Evolutionary conservation across 2,329 filamentous ascomycete genomes (phyloP).

Genomic region (Trichoderma gracile): DNA sequence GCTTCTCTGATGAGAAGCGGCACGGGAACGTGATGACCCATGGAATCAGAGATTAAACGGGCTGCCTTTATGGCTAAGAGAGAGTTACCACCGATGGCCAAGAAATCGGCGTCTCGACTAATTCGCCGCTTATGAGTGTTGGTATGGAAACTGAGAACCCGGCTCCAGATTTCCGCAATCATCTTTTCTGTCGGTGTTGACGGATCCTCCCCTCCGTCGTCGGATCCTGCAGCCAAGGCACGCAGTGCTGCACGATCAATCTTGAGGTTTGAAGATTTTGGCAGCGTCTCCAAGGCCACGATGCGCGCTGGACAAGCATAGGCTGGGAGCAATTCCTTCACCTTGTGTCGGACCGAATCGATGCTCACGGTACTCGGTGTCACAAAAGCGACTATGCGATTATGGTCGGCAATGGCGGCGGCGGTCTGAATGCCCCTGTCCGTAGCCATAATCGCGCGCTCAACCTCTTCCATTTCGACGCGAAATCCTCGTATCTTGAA

Average conservation of each 20-base stretch:
- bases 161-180: background rate
- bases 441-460: background rate
- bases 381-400: background rate
- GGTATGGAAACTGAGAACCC: background rate
- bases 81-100: constrained; percentile 11
- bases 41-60: background rate
- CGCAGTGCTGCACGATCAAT: background rate
- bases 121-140: background rate
- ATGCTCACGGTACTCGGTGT: background rate
- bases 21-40: background rate
- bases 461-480: constrained; percentile 9
- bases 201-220: background rate
- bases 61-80: constrained; percentile 7
- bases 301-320: constrained; percentile 6
- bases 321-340: background rate
- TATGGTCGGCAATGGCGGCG: background rate
- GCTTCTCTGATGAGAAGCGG: constrained; percentile 9
- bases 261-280: background rate
- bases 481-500: background rate
- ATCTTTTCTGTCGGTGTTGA: background rate
- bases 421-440: background rate
- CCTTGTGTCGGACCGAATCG: background rate
- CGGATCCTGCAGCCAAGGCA: background rate
- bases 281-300: background rate
- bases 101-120: constrained; percentile 7